A percentile compares a stretch with the other conserved stretches of the same genome.
These are phyloP conservation scores for Baudoinia panamericana DNA, from an alignment of 495 filamentous ascomycete species.

Conservation along the genomic window DNA sequence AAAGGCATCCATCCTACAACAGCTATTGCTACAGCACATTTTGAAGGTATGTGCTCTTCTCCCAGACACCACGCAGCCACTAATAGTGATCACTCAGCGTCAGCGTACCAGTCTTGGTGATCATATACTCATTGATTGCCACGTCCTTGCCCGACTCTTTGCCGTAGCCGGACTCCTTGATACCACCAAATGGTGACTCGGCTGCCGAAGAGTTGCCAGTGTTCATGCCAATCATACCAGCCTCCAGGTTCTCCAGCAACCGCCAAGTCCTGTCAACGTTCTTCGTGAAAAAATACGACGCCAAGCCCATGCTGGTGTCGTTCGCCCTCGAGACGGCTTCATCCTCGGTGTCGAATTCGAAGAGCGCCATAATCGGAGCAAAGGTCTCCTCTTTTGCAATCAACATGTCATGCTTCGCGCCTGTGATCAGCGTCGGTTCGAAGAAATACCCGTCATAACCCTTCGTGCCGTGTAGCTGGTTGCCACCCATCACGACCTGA, in stretches of 20 bases:
- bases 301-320: slow-evolving; percentile 44
- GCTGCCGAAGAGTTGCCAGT: slow-evolving; percentile 50
- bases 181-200: slow-evolving; percentile 60
- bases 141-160: slow-evolving; percentile 66
- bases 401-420: slow-evolving; percentile 49
- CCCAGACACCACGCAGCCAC: no score
- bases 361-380: slow-evolving; percentile 53
- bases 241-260: slow-evolving; percentile 59
- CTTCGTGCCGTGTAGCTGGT: slow-evolving; percentile 17
- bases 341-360: slow-evolving; percentile 56
- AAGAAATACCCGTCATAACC: slow-evolving; percentile 52
- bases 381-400: slow-evolving; percentile 59
- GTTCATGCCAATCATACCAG: slow-evolving; percentile 51
- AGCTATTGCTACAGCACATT: no score
- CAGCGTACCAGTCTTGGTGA: slow-evolving; percentile 49
- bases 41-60: no score
- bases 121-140: slow-evolving; percentile 54
- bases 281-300: slow-evolving; percentile 55
- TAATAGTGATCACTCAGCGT: slow-evolving; percentile 21
- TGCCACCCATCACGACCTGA: slow-evolving; percentile 44
- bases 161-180: slow-evolving; percentile 64
- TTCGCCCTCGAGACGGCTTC: slow-evolving; percentile 44
- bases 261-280: slow-evolving; percentile 60
- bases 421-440: slow-evolving; percentile 54
- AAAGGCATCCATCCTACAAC: no score